phyloP scores from a whole-genome alignment of 2,329 filamentous ascomycete genomes.

The Ambrosiella cleistominuta region DNA sequence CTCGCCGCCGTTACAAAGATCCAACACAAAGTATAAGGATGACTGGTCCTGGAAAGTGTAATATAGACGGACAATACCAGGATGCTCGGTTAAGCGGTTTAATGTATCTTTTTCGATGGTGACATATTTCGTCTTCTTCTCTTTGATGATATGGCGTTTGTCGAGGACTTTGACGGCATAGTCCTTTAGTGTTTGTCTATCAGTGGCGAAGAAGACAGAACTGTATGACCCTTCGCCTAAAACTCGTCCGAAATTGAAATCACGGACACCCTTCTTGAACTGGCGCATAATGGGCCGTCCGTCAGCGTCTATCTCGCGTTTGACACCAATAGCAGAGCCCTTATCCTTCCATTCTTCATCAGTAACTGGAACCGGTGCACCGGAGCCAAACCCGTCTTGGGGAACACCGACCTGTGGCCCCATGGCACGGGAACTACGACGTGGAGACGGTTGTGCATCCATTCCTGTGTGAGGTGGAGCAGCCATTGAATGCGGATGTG shows the following conservation, averaged over 20 bases:
- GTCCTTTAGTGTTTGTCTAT: slow-evolving; percentile 84
- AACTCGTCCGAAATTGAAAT: slow-evolving; percentile 83
- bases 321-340: slow-evolving; percentile 70
- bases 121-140: slow-evolving; percentile 99
- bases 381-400: slow-evolving; percentile 21
- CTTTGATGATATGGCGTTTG: slow-evolving; percentile 98
- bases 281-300: slow-evolving; percentile 67
- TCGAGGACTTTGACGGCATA: slow-evolving; percentile 97
- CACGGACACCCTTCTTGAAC: slow-evolving; percentile 91
- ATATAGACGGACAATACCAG: slow-evolving; percentile 87
- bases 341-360: slow-evolving; percentile 93
- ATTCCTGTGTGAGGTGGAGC: background rate
- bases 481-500: slow-evolving; percentile 2
- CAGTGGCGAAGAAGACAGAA: slow-evolving; percentile 80
- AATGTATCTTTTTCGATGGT: slow-evolving; percentile 98
- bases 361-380: slow-evolving; percentile 32
- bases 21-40: slow-evolving; percentile 90
- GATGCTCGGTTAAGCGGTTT: slow-evolving; percentile 89
- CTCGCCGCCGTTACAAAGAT: slow-evolving; percentile 83
- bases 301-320: slow-evolving; percentile 68
- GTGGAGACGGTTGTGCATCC: slow-evolving; percentile 6
- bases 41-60: slow-evolving; percentile 97
- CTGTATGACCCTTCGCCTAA: slow-evolving; percentile 96
- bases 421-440: slow-evolving; percentile 54
- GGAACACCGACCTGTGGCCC: slow-evolving; percentile 32